Base-by-base conservation (phyloP, 106 monocot species). In the Dioscorea alata region DNA sequence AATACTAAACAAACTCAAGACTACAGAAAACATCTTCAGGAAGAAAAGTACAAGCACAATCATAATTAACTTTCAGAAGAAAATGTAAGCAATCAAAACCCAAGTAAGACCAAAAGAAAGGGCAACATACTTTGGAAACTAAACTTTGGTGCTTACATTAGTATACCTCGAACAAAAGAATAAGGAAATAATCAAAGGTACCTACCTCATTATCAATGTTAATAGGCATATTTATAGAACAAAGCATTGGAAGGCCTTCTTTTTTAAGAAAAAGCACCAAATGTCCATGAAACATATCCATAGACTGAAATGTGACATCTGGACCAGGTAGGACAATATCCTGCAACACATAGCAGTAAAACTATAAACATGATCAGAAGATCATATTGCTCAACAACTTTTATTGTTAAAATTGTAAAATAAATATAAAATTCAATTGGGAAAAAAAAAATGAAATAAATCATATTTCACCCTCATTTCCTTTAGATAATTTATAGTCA, bases 271-370 rank as follows among this genome's bases (percentile, higher is more conserved):
- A 92, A 72, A 96, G 86, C 33, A 92, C 89, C 65, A 96, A 72
- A 82, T 89, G 75, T 25, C 75, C 82, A 75, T 89, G 77, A 79
- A 92, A 96, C 13, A 96, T 80, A 74, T 96, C 96, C 84, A 96
- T 92, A 73, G 92, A 92, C 61, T 84, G 75, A 58, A 89, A 80
- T 18, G 74, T 79, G 21, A 70, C 66, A 31, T 74, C 80, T 53
- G 75, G 50, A 49, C 80, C 80, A 72, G 96, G 89, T 50, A 92
- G 16, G 56, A 84, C 48, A 70, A 92, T 69, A 77, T 76, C 89
- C 96, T 96, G 73, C 33, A 63, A 64, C 22, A 65, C 32, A 66
- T 64, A 20, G 8, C 17, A 25, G 8, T 60, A 48, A 33, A 50
- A 15, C 10, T 42, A 42, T 42, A 42, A 42, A 5, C 10, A 34